These are phyloP conservation scores for Claviceps citrina DNA, from an alignment of 2,329 filamentous ascomycete species.

Conservation along the genomic window DNA sequence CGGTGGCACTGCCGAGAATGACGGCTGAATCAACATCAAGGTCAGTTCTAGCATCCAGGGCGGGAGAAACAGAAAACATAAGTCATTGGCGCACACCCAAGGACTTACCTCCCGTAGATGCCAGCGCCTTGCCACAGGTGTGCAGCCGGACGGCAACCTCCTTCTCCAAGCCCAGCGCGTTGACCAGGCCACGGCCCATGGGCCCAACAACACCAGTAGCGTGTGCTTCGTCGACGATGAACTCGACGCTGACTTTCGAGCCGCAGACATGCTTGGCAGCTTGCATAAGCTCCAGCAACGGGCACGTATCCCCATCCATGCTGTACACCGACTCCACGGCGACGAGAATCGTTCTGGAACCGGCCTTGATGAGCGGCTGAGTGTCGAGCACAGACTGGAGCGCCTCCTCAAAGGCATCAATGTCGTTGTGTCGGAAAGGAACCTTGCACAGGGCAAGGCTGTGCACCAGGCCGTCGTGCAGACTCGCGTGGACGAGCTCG, in stretches of 20 bases:
- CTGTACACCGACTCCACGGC: conserved; percentile 29
- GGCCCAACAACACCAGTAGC: conserved; percentile 29
- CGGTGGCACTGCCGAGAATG: conserved; percentile 9
- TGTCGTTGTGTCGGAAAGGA: conserved; percentile 31
- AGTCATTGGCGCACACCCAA: too few species aligned
- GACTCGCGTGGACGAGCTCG: conserved; percentile 50
- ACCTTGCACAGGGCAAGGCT: conserved; percentile 33
- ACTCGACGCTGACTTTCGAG: conserved; percentile 24
- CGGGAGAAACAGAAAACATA: neutral
- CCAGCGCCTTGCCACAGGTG: conserved; percentile 38
- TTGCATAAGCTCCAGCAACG: conserved; percentile 22
- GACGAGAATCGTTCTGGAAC: conserved; percentile 19
- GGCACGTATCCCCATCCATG: conserved; percentile 31
- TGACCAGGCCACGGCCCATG: conserved; percentile 32
- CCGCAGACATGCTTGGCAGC: conserved; percentile 27
- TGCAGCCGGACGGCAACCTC: conserved; percentile 34
- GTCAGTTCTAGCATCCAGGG: too few species aligned
- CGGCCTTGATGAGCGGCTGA: conserved; percentile 14
- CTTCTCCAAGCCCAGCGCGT: conserved; percentile 31
- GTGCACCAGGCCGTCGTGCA: conserved; percentile 47
- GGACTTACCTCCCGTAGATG: conserved; percentile 17
- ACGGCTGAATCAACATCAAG: too few species aligned
- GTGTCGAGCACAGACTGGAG: conserved; percentile 17
- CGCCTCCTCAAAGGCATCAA: conserved; percentile 20
- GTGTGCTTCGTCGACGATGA: conserved; percentile 40